These are phyloP conservation scores for Scenedesmus sp. DNA, from an alignment of 163 green algal species.

Conservation along the genomic window DNA sequence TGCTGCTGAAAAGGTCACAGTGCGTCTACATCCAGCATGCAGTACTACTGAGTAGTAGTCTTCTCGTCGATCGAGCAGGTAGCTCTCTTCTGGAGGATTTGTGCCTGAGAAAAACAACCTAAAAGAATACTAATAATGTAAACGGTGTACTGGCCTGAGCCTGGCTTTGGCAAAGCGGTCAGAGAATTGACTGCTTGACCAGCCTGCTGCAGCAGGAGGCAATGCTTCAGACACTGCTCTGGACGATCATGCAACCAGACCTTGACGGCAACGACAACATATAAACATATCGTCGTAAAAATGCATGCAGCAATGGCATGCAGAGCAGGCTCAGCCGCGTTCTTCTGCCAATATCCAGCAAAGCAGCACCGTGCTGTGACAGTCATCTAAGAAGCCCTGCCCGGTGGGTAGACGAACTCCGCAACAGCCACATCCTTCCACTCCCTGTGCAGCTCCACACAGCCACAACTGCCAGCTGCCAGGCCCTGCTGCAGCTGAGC, in stretches of 20 bases:
- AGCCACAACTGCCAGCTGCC: not conserved
- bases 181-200: not conserved
- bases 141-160: not conserved
- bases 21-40: too few relatives aligned
- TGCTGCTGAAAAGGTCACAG: too few relatives aligned
- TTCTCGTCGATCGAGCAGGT: not conserved
- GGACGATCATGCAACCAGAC: too few relatives aligned
- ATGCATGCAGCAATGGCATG: too few relatives aligned
- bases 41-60: too few relatives aligned
- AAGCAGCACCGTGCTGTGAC: too few relatives aligned
- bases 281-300: too few relatives aligned
- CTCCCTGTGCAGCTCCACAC: not conserved
- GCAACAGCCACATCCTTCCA: not conserved
- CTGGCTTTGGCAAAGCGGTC: not conserved
- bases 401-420: not conserved
- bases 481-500: not conserved
- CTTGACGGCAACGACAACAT: too few relatives aligned
- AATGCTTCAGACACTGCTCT: not conserved
- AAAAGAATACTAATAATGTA: too few relatives aligned
- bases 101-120: too few relatives aligned
- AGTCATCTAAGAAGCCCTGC: not conserved
- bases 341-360: too few relatives aligned
- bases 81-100: not conserved
- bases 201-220: not conserved
- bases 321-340: too few relatives aligned